Conservation (phyloP, 345 rosid genomes). For the Isatis tinctoria region DNA sequence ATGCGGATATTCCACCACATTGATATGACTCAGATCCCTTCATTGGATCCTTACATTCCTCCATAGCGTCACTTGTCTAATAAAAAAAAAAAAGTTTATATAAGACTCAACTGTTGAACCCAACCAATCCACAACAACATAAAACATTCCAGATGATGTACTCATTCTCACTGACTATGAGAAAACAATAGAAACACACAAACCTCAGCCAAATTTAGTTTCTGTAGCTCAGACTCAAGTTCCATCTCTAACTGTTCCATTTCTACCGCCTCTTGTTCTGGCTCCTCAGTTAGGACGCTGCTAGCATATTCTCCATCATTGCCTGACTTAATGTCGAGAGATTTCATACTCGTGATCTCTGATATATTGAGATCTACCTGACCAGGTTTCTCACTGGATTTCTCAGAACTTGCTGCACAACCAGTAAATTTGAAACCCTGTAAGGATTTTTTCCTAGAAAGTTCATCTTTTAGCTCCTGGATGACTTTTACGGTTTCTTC, state of each 20-base stretch:
- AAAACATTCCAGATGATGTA: neutral
- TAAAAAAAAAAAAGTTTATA: neutral
- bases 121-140: neutral
- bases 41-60: constrained; percentile 32
- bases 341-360: constrained; percentile 24
- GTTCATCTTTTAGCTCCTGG: constrained; percentile 63
- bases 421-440: constrained; percentile 18
- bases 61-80: constrained; percentile 17
- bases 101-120: neutral
- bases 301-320: constrained; percentile 65
- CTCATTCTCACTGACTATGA: neutral
- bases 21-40: constrained; percentile 39
- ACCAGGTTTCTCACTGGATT: constrained; percentile 11
- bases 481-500: constrained; percentile 70
- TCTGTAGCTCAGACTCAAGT: constrained; percentile 74
- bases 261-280: constrained; percentile 49
- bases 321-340: constrained; percentile 24
- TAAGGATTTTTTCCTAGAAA: constrained; percentile 46
- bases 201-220: constrained; percentile 50
- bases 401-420: constrained; percentile 27
- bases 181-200: constrained; percentile 6
- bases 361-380: constrained; percentile 22
- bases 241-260: constrained; percentile 80
- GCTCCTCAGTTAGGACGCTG: constrained; percentile 84
- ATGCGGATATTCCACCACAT: constrained; percentile 57